A percentile compares a stretch with the other conserved stretches of the same genome.
phyloP scores from a whole-genome alignment of 768 basidiomycete species.

The Leccinum subtestaceum region DNA sequence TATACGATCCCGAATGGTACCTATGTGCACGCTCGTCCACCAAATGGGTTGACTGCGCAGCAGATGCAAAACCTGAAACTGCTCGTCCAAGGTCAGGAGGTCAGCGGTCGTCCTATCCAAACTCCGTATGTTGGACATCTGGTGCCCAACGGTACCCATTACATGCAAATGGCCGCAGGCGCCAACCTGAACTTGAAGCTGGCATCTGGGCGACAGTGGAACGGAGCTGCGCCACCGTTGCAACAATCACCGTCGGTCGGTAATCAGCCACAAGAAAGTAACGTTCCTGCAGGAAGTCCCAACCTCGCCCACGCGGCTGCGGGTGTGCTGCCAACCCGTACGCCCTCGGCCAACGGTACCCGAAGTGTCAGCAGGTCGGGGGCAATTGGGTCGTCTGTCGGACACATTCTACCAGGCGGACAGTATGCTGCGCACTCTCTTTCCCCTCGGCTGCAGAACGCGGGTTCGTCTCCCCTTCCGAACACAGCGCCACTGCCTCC shows the following conservation, averaged over 20 bases:
- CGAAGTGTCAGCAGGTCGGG: conserved; percentile 39
- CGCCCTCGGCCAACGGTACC: conserved; percentile 58
- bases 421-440: conserved; percentile 43
- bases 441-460: conserved; percentile 50
- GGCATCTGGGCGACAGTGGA: conserved; percentile 40
- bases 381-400: conserved; percentile 17
- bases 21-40: conserved; percentile 36
- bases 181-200: conserved; percentile 38
- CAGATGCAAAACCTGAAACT: conserved; percentile 61
- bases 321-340: conserved; percentile 39
- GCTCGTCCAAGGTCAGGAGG: conserved; percentile 44
- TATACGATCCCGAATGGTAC: conserved; percentile 35
- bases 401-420: conserved; percentile 36
- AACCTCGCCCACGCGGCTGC: conserved; percentile 33
- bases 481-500: conserved; percentile 37
- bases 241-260: conserved; percentile 25
- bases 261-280: conserved; percentile 22
- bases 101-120: conserved; percentile 40
- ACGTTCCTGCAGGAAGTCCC: conserved; percentile 35
- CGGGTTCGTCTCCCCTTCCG: conserved; percentile 44
- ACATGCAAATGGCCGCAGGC: conserved; percentile 25
- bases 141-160: conserved; percentile 28
- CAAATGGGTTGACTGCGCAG: conserved; percentile 47
- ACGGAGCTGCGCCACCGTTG: conserved; percentile 22
- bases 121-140: conserved; percentile 30